Percentiles rank a stretch among this genome's conserved stretches.
phyloP scores from a whole-genome alignment of 2,329 filamentous ascomycete species.

The Paraconiothyrium brasiliense region DNA sequence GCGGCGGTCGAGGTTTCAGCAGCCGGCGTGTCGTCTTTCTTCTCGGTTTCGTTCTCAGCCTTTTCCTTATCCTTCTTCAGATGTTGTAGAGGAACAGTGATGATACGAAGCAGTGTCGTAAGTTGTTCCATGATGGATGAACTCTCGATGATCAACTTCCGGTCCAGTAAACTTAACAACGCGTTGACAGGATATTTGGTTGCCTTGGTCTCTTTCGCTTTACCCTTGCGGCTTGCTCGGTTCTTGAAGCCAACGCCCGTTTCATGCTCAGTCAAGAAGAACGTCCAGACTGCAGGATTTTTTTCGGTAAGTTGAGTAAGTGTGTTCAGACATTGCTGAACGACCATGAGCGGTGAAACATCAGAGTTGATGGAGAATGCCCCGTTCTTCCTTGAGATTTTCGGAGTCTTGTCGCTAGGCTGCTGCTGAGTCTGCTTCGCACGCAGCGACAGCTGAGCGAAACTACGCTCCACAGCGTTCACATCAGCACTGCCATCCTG shows the following conservation, averaged over 20 bases:
- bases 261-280: constrained; percentile 96
- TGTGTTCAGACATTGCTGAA: constrained; percentile 91
- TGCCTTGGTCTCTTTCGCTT: constrained; percentile 83
- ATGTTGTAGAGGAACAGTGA: constrained; percentile 86
- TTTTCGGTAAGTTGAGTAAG: constrained; percentile 84
- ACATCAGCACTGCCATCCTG: constrained; percentile 96
- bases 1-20: constrained; percentile 33
- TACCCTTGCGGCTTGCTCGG: constrained; percentile 81
- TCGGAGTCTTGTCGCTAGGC: constrained; percentile 78
- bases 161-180: constrained; percentile 84
- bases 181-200: constrained; percentile 93
- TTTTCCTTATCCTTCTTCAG: constrained; percentile 79
- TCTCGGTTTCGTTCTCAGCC: constrained; percentile 55
- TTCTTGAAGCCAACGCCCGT: constrained; percentile 79
- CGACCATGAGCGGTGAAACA: constrained; percentile 91
- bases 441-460: constrained; percentile 88
- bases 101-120: constrained; percentile 84
- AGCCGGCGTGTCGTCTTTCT: constrained; percentile 43
- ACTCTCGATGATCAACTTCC: constrained; percentile 96
- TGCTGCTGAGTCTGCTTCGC: constrained; percentile 76
- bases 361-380: constrained; percentile 75
- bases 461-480: constrained; percentile 92
- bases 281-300: constrained; percentile 85
- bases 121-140: constrained; percentile 96
- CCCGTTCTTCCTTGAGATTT: constrained; percentile 79